These are phyloP conservation scores for Erythrobasidium hasegawianum DNA, from an alignment of 1,284 basidiomycete species.

Conservation along the genomic window DNA sequence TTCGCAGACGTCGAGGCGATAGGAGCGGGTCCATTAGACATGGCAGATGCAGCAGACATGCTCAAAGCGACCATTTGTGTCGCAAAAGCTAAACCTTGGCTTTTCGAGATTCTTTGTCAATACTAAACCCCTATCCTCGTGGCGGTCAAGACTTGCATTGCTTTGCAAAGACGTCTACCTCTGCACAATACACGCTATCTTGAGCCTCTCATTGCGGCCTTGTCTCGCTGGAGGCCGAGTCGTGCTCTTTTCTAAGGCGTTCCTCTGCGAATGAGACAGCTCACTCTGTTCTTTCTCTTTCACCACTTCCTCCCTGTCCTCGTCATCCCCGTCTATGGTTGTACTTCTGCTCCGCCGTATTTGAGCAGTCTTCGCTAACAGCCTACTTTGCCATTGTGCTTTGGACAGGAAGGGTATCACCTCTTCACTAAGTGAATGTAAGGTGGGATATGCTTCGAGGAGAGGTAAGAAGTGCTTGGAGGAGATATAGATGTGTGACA, in stretches of 20 bases:
- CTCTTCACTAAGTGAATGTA: slow-evolving; percentile 27
- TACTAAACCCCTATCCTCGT: no score
- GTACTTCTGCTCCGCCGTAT: background rate
- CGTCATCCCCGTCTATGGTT: background rate
- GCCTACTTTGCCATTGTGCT: slow-evolving; percentile 34
- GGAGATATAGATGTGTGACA: slow-evolving; percentile 84
- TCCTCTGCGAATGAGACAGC: background rate
- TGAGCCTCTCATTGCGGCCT: background rate
- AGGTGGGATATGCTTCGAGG: slow-evolving; percentile 28
- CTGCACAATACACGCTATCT: slow-evolving; percentile 1
- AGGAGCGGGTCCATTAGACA: no score
- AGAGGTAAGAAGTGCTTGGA: slow-evolving; percentile 40
- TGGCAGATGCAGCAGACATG: no score
- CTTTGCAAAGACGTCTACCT: no score
- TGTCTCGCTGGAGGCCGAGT: background rate
- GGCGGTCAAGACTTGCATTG: no score
- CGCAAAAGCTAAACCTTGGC: no score
- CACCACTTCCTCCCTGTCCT: background rate
- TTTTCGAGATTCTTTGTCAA: no score
- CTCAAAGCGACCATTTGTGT: no score
- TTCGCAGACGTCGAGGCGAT: no score
- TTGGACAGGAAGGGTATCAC: slow-evolving; percentile 32
- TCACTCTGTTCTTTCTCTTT: background rate
- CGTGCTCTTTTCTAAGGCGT: slow-evolving; percentile 1
- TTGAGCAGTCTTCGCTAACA: background rate